Conservation (phyloP, 352 stramenopile genomes). For the Aphanomyces stellatus region DNA sequence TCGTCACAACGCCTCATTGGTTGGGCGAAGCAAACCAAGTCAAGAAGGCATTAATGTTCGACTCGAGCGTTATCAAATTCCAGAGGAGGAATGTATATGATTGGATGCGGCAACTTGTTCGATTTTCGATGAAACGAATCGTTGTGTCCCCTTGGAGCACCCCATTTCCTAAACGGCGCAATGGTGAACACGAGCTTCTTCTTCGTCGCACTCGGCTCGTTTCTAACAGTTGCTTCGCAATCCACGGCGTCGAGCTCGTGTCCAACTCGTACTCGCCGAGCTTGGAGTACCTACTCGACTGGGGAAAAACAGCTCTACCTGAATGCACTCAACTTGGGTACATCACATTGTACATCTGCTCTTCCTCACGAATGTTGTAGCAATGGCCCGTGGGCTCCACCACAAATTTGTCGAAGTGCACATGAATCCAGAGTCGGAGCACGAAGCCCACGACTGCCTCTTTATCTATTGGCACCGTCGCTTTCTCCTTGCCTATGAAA, state of each 20-base stretch:
- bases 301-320: not conserved
- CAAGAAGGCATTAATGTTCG: too few relatives aligned
- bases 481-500: constrained; percentile 30
- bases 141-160: too few relatives aligned
- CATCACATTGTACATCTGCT: not conserved
- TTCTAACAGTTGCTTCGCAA: too few relatives aligned
- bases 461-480: constrained; percentile 31
- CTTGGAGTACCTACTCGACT: not conserved
- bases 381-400: constrained; percentile 40
- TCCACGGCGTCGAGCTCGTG: not conserved
- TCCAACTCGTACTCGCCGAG: not conserved
- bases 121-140: too few relatives aligned
- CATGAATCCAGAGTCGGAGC: constrained; percentile 19
- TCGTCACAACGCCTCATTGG: too few relatives aligned
- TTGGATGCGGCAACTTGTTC: too few relatives aligned
- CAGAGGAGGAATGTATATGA: too few relatives aligned
- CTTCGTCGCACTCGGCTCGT: too few relatives aligned
- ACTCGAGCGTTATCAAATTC: too few relatives aligned
- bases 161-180: too few relatives aligned
- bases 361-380: constrained; percentile 7
- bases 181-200: too few relatives aligned
- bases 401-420: constrained; percentile 35
- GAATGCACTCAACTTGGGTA: not conserved
- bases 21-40: too few relatives aligned
- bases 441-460: constrained; percentile 24